Evolutionary conservation across 768 basidiomycete species (phyloP), one percentile per base, ranked within the genome.

Genomic region (Xerocomellus dryophilus): DNA sequence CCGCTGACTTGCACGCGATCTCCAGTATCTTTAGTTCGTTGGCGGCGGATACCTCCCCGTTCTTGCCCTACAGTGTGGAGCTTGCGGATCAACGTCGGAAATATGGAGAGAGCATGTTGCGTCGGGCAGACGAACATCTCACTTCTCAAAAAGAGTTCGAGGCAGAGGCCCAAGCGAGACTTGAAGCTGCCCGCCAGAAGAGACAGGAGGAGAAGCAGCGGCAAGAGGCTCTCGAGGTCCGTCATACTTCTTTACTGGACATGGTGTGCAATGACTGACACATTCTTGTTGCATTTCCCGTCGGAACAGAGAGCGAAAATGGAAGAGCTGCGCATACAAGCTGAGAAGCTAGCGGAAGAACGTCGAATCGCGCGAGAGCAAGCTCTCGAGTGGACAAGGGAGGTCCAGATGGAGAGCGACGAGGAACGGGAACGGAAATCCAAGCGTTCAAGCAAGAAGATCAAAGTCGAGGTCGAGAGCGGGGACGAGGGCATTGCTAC

Each of bases 61-160:
- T 79, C 44, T 77, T 95, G 17, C 92, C 93, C 0, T 98, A 98
- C 71, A 90, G 78, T 61, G 78, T 81, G 10, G 93, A 96, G 44
- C 80, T 98, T 43, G 93, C 94, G 0, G 88, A 93, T 60, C 89
- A 96, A 61, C 84, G 97, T 41, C 80, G 85, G 36, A 88, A 88
- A 67, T 99, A 98, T 62, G 93, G 94, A 12, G 88, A 91, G 56
- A 86, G 80, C 63, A 85, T 98, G 78, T 67, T 96, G 49, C 80
- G 90, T 51, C 85, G 85, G 47, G 86, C 84, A 3, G 88, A 90
- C 11, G 91, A 90, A 39, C 93, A 96, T 64, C 74, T 93, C 21
- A 71, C 79, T 5, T 75, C 80, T 17, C 93, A 96, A 66, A 75
- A 80, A 49, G 81, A 84, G 51, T 80, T 82, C 61, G 93, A 95